These are phyloP conservation scores for Cercospora zeae-maydis DNA, from an alignment of 2,329 filamentous ascomycete species.

Conservation along the genomic window DNA sequence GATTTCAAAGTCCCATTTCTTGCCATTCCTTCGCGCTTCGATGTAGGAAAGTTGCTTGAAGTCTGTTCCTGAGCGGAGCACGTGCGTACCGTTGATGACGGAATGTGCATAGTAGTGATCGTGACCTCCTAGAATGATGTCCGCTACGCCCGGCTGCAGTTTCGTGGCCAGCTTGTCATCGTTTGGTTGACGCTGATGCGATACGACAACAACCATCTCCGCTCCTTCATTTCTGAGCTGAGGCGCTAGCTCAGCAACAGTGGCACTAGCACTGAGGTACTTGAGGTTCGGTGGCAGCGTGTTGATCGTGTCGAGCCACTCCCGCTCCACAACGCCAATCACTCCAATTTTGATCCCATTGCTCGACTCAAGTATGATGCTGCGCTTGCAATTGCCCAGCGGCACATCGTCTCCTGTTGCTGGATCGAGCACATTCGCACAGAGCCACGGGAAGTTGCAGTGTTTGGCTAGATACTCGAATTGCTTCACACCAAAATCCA, in stretches of 20 bases:
- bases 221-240: constrained; percentile 70
- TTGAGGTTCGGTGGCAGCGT: constrained; percentile 74
- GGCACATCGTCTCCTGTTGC: constrained; percentile 71
- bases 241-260: constrained; percentile 72
- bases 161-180: constrained; percentile 80
- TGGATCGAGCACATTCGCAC: constrained; percentile 84
- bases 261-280: constrained; percentile 73
- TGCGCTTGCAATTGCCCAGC: constrained; percentile 71
- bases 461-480: constrained; percentile 68
- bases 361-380: constrained; percentile 71
- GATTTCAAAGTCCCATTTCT: constrained; percentile 64
- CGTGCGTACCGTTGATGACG: constrained; percentile 73
- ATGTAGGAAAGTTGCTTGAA: constrained; percentile 92
- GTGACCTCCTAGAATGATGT: constrained; percentile 83
- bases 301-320: constrained; percentile 89
- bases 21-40: constrained; percentile 62
- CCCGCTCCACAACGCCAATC: constrained; percentile 79
- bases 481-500: constrained; percentile 84
- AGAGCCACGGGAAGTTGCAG: constrained; percentile 83
- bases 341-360: constrained; percentile 84
- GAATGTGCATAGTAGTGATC: constrained; percentile 84
- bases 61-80: constrained; percentile 83
- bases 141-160: constrained; percentile 63
- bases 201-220: constrained; percentile 77
- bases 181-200: constrained; percentile 84